Base-by-base conservation (phyloP, 1,139 yeast genomes). In the Pneumocystis oryctolagi region DNA sequence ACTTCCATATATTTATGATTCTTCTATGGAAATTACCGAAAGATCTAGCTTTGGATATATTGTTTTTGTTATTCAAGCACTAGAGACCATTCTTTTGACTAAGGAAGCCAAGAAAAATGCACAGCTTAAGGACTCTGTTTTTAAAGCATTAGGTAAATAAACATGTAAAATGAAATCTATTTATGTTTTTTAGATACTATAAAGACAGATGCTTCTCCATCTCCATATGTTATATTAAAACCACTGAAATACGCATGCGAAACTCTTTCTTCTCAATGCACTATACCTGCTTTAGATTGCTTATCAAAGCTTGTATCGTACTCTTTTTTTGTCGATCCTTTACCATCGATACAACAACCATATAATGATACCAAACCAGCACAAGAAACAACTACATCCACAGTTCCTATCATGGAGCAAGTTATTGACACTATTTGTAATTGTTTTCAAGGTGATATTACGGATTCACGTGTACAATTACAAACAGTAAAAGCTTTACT, bases 401-500 rank as follows among this genome's bases (percentile, higher is more conserved):
- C 79, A 62, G 79, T 83, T 31, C 80, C 81, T 32, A 72, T 89
- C 65, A 83, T 95, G 42, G 95, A 89, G 70, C 87, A 87, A 25
- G 89, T 96, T 0, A 87, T 94, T 35, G 86, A 86, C 67, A 86
- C 89, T 14, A 88, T 90, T 37, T 82, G 95, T 55, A 84, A 86
- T 28, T 87, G 95, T 68, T 90, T 88, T 73, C 89, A 85, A 66
- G 95, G 95, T 34, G 97, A 90, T 72, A 89, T 89, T 1, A 89
- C 97, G 0, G 96, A 90, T 71, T 84, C 87, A 18, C 84, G 82
- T 66, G 84, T 94, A 57, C 98, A 94, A 75, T 76, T 92, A 63
- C 98, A 94, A 74, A 92, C 92, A 20, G 87, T 90, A 40, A 83
- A 95, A 70, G 97, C 97, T 0, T 79, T 94, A 64, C 85, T 92